These are phyloP conservation scores for Aquanectria penicillioides DNA, from an alignment of 2,329 filamentous ascomycete genomes.

Conservation along the genomic window DNA sequence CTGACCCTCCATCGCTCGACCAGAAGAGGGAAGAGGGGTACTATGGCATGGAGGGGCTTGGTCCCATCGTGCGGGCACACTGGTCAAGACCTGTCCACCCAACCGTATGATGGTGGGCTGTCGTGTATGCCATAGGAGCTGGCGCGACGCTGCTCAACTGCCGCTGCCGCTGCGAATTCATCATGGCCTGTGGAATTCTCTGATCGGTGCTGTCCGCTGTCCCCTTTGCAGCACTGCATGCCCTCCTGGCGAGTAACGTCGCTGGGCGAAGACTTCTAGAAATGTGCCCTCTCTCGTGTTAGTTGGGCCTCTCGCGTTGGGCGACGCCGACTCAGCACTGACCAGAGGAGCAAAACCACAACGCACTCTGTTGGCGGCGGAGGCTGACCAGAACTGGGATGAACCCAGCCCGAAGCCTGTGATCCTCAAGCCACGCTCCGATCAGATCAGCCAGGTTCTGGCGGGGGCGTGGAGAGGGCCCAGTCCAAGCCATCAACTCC, in stretches of 20 bases:
- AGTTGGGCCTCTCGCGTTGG: background rate
- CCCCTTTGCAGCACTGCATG: background rate
- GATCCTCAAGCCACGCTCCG: slow-evolving; percentile 42
- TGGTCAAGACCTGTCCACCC: slow-evolving; percentile 20
- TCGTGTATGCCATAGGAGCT: slow-evolving; percentile 29
- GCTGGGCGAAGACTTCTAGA: no score
- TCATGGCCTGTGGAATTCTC: background rate
- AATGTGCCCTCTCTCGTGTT: no score
- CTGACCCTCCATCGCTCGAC: slow-evolving; percentile 30
- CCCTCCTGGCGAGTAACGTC: no score
- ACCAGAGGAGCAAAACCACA: no score
- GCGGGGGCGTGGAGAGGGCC: slow-evolving; percentile 11
- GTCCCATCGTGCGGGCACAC: no score
- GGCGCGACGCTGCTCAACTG: slow-evolving; percentile 2
- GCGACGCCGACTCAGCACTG: slow-evolving; percentile 6
- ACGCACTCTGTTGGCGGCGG: background rate
- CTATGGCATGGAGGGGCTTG: slow-evolving; percentile 24
- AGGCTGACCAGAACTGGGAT: slow-evolving; percentile 25
- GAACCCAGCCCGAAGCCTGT: slow-evolving; percentile 37
- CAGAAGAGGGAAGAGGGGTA: slow-evolving; percentile 14
- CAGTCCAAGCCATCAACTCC: background rate
- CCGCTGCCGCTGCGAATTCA: no score
- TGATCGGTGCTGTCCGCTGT: background rate
- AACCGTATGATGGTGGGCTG: slow-evolving; percentile 42
- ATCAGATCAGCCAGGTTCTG: slow-evolving; percentile 38